These are phyloP conservation scores for Geranium brycei DNA, from an alignment of 345 rosid genomes.

Conservation along the genomic window DNA sequence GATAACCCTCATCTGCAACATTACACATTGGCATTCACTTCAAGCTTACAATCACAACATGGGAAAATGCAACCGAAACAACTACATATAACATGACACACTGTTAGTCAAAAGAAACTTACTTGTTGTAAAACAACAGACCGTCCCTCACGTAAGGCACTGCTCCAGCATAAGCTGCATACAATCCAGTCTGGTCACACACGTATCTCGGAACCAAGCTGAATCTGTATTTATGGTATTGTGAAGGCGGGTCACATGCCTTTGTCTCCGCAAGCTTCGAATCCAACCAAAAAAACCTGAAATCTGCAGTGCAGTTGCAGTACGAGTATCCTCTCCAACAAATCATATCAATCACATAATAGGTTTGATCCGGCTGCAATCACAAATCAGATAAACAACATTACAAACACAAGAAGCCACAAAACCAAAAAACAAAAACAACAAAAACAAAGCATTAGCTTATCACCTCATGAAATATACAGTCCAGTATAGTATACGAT, in stretches of 20 bases:
- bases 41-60: too few species aligned
- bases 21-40: too few species aligned
- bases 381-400: neutral
- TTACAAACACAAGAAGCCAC: slow-evolving; percentile 5
- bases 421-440: slow-evolving; percentile 3
- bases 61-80: neutral
- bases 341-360: slow-evolving; percentile 82
- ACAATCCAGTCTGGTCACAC: slow-evolving; percentile 66
- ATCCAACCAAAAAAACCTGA: slow-evolving; percentile 80
- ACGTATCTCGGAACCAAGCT: slow-evolving; percentile 40
- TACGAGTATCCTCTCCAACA: slow-evolving; percentile 91
- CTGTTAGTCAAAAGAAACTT: slow-evolving; percentile 1
- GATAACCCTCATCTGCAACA: too few species aligned
- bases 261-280: slow-evolving; percentile 86
- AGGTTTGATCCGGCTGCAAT: slow-evolving; percentile 68
- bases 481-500: slow-evolving; percentile 75
- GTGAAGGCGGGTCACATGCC: slow-evolving; percentile 66
- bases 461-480: slow-evolving; percentile 86
- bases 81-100: neutral
- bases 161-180: slow-evolving; percentile 44
- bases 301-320: slow-evolving; percentile 83
- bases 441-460: neutral
- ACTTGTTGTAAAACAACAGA: slow-evolving; percentile 85
- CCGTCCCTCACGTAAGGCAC: slow-evolving; percentile 79
- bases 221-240: slow-evolving; percentile 59